Percentiles rank a stretch among this genome's conserved stretches.
Evolutionary conservation across 2,329 filamentous ascomycete species (phyloP).

Genomic region (Colletotrichum costaricense): DNA sequence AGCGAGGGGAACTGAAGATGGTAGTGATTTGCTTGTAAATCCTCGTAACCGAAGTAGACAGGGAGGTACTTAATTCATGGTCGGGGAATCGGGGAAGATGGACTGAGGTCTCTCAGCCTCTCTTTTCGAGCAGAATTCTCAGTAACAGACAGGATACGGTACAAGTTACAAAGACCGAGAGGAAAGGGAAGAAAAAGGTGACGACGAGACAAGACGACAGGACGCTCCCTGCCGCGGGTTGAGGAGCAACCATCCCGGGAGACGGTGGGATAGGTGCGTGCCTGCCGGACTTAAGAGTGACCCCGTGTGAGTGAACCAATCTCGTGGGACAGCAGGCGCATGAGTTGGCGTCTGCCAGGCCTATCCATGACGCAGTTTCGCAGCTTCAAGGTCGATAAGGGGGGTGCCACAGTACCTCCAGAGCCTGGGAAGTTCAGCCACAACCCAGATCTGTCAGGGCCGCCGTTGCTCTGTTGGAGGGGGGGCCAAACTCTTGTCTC

Average conservation of each 20-base stretch:
- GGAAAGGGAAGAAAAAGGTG: not conserved
- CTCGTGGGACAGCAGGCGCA: constrained; percentile 25
- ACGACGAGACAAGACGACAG: constrained; percentile 15
- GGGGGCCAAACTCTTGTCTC: too few species aligned
- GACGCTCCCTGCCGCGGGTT: constrained; percentile 8
- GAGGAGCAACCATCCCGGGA: not conserved
- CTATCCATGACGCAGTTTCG: constrained; percentile 34
- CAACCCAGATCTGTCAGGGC: constrained; percentile 24
- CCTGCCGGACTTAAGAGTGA: constrained; percentile 21
- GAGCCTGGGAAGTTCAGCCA: not conserved
- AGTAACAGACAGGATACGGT: not conserved
- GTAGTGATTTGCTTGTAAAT: constrained; percentile 9
- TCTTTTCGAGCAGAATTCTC: too few species aligned
- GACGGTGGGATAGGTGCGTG: not conserved
- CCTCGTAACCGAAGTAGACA: not conserved
- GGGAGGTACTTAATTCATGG: not conserved
- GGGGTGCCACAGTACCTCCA: not conserved
- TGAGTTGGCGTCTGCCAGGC: constrained; percentile 27
- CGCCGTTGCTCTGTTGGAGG: not conserved
- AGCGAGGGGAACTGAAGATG: not conserved
- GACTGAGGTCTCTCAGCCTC: not conserved
- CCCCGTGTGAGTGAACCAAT: constrained; percentile 25
- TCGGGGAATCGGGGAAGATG: not conserved
- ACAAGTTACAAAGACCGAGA: not conserved
- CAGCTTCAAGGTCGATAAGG: constrained; percentile 24